Percentiles rank a stretch among this genome's conserved stretches.
Conservation (phyloP, 75 land plant genomes). For the Isoetes taiwanensis region DNA sequence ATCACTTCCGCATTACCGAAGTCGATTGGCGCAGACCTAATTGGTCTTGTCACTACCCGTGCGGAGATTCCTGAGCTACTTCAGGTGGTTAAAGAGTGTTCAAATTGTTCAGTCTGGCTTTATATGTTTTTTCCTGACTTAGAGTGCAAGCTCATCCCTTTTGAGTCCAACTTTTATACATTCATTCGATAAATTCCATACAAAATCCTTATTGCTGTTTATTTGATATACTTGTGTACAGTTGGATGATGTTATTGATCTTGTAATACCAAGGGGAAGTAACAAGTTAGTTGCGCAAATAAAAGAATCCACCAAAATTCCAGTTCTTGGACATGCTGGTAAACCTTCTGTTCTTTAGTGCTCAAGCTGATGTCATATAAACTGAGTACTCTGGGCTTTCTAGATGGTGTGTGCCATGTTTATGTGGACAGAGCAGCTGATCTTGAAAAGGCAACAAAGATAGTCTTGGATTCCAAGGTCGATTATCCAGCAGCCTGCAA, state of each 20-base stretch:
- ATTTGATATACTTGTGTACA: constrained; percentile 10
- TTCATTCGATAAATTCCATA: background rate
- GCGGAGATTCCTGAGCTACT: constrained; percentile 92
- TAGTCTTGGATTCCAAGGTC: constrained; percentile 77
- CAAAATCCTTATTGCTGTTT: background rate
- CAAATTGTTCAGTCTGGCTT: background rate
- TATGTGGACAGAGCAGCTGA: constrained; percentile 77
- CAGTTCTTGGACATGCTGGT: constrained; percentile 99
- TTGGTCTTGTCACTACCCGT: constrained; percentile 87
- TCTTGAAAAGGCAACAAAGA: constrained; percentile 58
- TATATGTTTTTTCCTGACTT: background rate
- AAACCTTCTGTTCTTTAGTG: constrained; percentile 2
- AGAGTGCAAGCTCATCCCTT: background rate
- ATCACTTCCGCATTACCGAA: constrained; percentile 76
- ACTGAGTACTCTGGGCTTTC: constrained; percentile 3
- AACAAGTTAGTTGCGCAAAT: constrained; percentile 86
- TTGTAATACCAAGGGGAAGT: constrained; percentile 97
- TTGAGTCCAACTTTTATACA: background rate
- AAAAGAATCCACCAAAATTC: constrained; percentile 81
- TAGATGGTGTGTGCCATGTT: constrained; percentile 97
- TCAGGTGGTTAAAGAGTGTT: constrained; percentile 34
- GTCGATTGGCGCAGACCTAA: constrained; percentile 63
- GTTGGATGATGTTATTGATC: constrained; percentile 99
- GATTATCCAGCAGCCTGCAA: constrained; percentile 99
- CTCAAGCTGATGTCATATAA: background rate